phyloP scores from a whole-genome alignment of 2,329 filamentous ascomycete species.

The Penicillium sp. region DNA sequence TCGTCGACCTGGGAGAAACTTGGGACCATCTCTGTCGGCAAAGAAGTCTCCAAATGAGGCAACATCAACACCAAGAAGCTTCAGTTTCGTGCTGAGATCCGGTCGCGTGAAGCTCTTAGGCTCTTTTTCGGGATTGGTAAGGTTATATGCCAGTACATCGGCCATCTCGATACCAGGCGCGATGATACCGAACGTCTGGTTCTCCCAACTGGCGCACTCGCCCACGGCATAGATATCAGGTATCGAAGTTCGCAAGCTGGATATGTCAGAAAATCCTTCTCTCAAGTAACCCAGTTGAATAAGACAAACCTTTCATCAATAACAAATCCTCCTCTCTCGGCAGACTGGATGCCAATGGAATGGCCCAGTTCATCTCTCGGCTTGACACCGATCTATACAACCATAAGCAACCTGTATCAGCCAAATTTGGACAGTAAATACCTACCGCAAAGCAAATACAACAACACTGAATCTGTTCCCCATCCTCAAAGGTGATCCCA shows the following conservation, averaged over 20 bases:
- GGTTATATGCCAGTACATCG: slow-evolving; percentile 82
- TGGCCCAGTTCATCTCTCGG: slow-evolving; percentile 72
- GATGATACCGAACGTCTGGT: slow-evolving; percentile 81
- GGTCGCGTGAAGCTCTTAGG: slow-evolving; percentile 70
- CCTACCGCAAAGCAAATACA: slow-evolving; percentile 75
- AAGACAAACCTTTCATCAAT: slow-evolving; percentile 40
- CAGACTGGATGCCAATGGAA: slow-evolving; percentile 64
- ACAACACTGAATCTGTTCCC: slow-evolving; percentile 68
- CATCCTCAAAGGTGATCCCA: slow-evolving; percentile 75
- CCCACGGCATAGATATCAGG: slow-evolving; percentile 79
- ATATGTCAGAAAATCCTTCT: background rate
- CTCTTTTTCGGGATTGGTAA: slow-evolving; percentile 70
- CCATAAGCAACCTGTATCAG: background rate
- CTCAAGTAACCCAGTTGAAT: slow-evolving; percentile 8
- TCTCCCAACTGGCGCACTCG: slow-evolving; percentile 85
- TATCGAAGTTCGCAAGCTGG: slow-evolving; percentile 60
- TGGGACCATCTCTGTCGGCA: slow-evolving; percentile 76
- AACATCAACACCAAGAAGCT: slow-evolving; percentile 83
- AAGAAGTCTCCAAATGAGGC: slow-evolving; percentile 94
- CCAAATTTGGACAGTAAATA: background rate
- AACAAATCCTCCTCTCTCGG: slow-evolving; percentile 66
- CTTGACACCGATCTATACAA: slow-evolving; percentile 64
- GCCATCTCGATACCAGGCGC: slow-evolving; percentile 90
- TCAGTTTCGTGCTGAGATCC: slow-evolving; percentile 86
- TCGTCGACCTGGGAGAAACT: slow-evolving; percentile 60